Conservation (phyloP, 2,329 filamentous ascomycete species). For the Colletotrichum sp. region DNA sequence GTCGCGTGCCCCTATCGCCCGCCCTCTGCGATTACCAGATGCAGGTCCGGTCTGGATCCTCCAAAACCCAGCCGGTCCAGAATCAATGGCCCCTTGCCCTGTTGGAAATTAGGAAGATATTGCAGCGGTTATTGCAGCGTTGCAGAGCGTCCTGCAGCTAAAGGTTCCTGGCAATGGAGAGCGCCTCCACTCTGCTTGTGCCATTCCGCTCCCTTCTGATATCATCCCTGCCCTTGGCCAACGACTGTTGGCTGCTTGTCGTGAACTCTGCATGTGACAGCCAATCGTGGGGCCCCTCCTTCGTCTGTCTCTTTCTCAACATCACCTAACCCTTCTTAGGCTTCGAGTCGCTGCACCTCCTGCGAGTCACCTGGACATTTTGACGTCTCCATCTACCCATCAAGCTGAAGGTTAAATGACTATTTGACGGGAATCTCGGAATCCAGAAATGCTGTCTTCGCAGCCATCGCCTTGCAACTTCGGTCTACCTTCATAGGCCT, state of each 20-base stretch:
- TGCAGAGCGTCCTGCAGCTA: constrained; percentile 12
- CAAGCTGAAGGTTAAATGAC: not conserved
- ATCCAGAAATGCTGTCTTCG: not conserved
- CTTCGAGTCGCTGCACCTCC: not conserved
- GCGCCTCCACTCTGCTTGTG: constrained; percentile 7
- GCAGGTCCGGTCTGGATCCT: not conserved
- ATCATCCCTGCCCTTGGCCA: constrained; percentile 4
- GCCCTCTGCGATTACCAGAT: not conserved
- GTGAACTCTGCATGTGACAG: constrained; percentile 18
- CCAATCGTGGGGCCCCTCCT: not conserved
- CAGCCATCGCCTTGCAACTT: not conserved
- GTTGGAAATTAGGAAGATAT: not conserved
- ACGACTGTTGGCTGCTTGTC: not conserved
- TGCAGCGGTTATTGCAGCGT: constrained; percentile 11
- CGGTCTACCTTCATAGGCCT: not conserved
- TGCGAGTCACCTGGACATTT: not conserved
- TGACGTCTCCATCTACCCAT: not conserved
- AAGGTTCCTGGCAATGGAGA: not conserved
- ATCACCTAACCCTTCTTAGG: constrained; percentile 2
- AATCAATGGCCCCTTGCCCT: not conserved
- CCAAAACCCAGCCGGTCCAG: not conserved
- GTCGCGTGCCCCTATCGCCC: constrained; percentile 20
- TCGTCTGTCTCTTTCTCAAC: not conserved
- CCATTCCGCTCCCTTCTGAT: not conserved
- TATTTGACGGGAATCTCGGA: not conserved